These are phyloP conservation scores for Skeletonema tropicum DNA, from an alignment of 108 stramenopile species.

Conservation along the genomic window DNA sequence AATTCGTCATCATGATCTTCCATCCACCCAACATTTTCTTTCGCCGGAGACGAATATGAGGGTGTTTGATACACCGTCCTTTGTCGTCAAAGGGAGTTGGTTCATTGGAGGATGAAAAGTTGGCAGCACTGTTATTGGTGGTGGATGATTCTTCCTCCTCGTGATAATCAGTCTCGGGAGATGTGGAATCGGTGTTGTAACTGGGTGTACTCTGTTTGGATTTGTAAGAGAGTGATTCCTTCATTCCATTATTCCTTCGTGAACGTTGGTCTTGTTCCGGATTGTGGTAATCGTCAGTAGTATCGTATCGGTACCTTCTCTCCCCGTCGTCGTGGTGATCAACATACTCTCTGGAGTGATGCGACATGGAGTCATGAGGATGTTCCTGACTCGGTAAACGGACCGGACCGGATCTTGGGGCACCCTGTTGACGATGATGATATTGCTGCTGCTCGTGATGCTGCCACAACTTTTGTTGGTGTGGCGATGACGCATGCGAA, in stretches of 20 bases:
- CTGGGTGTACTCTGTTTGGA: neutral
- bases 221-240: neutral
- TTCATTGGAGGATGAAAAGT: neutral
- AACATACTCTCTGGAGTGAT: neutral
- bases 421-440: neutral
- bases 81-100: conserved; percentile 33
- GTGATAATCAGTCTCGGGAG: neutral
- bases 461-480: neutral
- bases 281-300: neutral
- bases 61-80: conserved; percentile 42
- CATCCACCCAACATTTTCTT: conserved; percentile 51
- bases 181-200: neutral
- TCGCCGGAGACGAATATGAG: conserved; percentile 40
- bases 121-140: neutral
- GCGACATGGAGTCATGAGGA: neutral
- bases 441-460: neutral
- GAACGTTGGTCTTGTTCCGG: conserved; percentile 5
- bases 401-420: neutral
- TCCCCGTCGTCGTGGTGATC: neutral
- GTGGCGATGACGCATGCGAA: neutral
- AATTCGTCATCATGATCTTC: conserved; percentile 46
- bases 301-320: neutral
- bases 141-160: neutral
- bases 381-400: neutral
- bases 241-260: neutral